Base-by-base conservation (phyloP, 768 basidiomycete species). In the Amanita molliuscula region DNA sequence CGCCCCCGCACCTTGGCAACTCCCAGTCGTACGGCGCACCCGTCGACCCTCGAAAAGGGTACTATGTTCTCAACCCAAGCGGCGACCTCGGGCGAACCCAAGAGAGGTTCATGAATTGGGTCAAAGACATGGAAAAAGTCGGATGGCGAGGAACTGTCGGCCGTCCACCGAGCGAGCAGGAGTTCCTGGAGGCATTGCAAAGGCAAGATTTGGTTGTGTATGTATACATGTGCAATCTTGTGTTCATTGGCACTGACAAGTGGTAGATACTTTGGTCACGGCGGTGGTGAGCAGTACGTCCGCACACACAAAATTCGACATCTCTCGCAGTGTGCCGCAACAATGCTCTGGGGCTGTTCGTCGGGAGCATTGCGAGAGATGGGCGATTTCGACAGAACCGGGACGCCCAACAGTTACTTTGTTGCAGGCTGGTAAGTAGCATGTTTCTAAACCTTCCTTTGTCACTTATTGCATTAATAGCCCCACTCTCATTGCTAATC, bases 301-400 rank as follows among this genome's bases (percentile, higher is more conserved):
- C 84, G 89, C 2, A 89, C 92, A 2, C 84, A 88, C 62, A 87
- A 84, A 58, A 79, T 99, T 47, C 76, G 89, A 6, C 77, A 84
- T 52, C 72, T 98, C 29, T 76, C 78, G 1, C 73, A 75, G n/a
- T 98, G 96, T 61, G 94, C 96, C 6, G 84, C 85, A 11, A 87
- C 88, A 1, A 93, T 98, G 90, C 76, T 99, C 3, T 99, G 95
- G 96, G 96, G 96, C 0, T 99, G 96, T 71, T 99, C 96, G 0
- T 97, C 94, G 0, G 96, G 95, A 8, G 67, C 78, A 1, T 64
- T 99, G 54, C 75, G 77, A 49, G 89, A 95, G 43, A 89, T 90
- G 81, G 96, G 96, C 3, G 91, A 96, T 56, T 94, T 93, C 58
- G 96, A 98, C 59, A 75, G 89, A 8, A 76, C 79, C 11, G 96